These are phyloP conservation scores for Fusarium pseudograminearum DNA, from an alignment of 2,329 filamentous ascomycete species.

Conservation along the genomic window DNA sequence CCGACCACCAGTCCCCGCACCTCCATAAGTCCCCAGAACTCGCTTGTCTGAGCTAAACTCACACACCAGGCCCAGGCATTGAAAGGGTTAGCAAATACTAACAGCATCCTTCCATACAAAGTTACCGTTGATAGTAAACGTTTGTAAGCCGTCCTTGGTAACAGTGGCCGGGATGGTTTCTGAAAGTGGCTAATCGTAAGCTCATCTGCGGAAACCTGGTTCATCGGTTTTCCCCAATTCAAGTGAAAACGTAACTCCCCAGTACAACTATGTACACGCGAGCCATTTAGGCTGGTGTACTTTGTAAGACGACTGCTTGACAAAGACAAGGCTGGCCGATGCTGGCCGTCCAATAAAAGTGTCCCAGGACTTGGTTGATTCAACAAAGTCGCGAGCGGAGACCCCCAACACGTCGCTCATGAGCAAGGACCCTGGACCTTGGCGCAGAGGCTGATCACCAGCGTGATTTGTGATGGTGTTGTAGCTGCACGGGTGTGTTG, in stretches of 20 bases:
- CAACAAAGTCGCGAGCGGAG: slow-evolving; percentile 30
- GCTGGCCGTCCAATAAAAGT: slow-evolving; percentile 7
- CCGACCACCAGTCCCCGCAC: slow-evolving; percentile 45
- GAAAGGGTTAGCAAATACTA: slow-evolving; percentile 18
- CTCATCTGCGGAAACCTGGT: neutral
- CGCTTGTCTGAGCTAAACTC: slow-evolving; percentile 29
- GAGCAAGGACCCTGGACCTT: slow-evolving; percentile 40
- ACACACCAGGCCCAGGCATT: neutral
- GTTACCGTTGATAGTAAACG: neutral
- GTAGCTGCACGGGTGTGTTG: slow-evolving; percentile 20
- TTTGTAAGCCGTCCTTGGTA: slow-evolving; percentile 16
- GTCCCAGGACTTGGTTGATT: slow-evolving; percentile 9
- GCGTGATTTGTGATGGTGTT: slow-evolving; percentile 34
- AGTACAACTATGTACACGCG: slow-evolving; percentile 6
- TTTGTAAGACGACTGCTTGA: neutral
- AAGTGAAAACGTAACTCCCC: neutral
- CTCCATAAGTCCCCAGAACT: slow-evolving; percentile 39
- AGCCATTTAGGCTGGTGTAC: slow-evolving; percentile 9
- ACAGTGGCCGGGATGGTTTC: neutral
- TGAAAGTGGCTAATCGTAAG: neutral
- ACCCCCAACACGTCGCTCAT: slow-evolving; percentile 29
- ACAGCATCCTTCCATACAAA: slow-evolving; percentile 1
- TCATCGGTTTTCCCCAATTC: slow-evolving; percentile 1
- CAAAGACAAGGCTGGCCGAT: slow-evolving; percentile 15
- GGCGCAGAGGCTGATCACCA: slow-evolving; percentile 39